These are phyloP conservation scores for Hypoxylon sp. DNA, from an alignment of 2,329 filamentous ascomycete genomes.

Conservation along the genomic window DNA sequence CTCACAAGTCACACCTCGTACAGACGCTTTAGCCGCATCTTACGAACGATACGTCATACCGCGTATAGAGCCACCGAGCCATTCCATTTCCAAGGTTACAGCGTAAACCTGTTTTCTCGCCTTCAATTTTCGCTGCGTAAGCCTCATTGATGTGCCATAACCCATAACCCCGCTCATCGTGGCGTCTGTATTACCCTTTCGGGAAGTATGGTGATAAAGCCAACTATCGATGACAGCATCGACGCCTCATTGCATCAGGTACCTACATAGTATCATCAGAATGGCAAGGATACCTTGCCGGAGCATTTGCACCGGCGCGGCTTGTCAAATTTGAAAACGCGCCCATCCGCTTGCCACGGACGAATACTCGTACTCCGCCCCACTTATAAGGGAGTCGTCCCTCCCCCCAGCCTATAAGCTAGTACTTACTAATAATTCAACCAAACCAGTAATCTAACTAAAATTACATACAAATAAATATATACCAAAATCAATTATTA, in stretches of 20 bases:
- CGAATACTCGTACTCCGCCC: too few species aligned
- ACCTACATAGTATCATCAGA: background rate
- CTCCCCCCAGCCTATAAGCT: too few species aligned
- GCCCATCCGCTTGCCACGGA: constrained; percentile 16
- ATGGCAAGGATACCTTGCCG: constrained; percentile 18
- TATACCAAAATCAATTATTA: too few species aligned
- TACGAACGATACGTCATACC: constrained; percentile 36
- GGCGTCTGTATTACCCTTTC: constrained; percentile 27
- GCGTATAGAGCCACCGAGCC: constrained; percentile 18
- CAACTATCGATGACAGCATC: constrained; percentile 37
- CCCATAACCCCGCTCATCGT: constrained; percentile 24
- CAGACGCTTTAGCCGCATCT: constrained; percentile 33
- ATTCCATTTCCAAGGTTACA: constrained; percentile 21
- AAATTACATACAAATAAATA: too few species aligned
- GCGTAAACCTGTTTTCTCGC: constrained; percentile 33
- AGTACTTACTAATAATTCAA: too few species aligned
- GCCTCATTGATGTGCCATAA: constrained; percentile 15
- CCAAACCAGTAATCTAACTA: too few species aligned
- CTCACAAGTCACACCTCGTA: constrained; percentile 5
- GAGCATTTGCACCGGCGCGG: constrained; percentile 29
- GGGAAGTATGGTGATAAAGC: constrained; percentile 26
- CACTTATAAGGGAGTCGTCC: too few species aligned
- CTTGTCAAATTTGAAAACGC: constrained; percentile 13
- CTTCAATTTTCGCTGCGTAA: constrained; percentile 5
- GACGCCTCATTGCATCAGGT: background rate